Base-by-base conservation (phyloP, 2,329 filamentous ascomycete genomes). In the Orbilia oligospora region DNA sequence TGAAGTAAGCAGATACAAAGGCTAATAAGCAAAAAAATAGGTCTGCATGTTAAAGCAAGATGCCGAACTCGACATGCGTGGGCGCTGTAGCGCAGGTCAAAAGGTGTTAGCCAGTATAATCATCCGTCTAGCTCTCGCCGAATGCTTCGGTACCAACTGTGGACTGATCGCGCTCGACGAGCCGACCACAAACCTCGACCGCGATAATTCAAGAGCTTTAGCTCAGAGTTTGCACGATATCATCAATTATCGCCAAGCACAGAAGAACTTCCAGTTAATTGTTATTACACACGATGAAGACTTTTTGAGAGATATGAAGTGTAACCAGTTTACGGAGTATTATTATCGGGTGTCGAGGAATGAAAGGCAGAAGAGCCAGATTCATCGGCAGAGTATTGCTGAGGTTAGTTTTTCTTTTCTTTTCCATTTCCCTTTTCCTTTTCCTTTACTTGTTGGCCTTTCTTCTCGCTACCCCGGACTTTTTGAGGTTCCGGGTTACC, bases 221-320 rank as follows among this genome's bases (percentile, higher is more conserved):
- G 96, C 96, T 8, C 88, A 92, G 84, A 93, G 92, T 56, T 86
- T 99, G 82, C 91, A 96, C 83, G 89, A 91, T 82, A 97, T 99
- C 83, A 98, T 99, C 85, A 89, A 91, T 82, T 86, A 91, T 16
- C 90, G 97, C 6, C 90, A 92, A 84, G 90, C 91, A 79, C 96
- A 99, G 87, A 89, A 90, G 71, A 99, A 99, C 84, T 97, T 99
- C 85, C 97, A 99, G 87, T 89, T 99, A 71, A 96, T 99, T 83
- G 93, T 99, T 83, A 99, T 99, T 84, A 99, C 96, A 3, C 96
- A 99, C 87, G 96, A 99, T 85, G 97, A 98, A 86, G 93, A 97
- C 83, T 99, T 99, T 83, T 83, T 99, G 83, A 89, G 92, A 69
- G 90, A 94, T 83, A 99, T 99, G 96, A 91, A 94, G 81, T 97